Evolutionary conservation across 2,329 filamentous ascomycete genomes (phyloP).

Genomic region (Thielaviopsis ethacetica): DNA sequence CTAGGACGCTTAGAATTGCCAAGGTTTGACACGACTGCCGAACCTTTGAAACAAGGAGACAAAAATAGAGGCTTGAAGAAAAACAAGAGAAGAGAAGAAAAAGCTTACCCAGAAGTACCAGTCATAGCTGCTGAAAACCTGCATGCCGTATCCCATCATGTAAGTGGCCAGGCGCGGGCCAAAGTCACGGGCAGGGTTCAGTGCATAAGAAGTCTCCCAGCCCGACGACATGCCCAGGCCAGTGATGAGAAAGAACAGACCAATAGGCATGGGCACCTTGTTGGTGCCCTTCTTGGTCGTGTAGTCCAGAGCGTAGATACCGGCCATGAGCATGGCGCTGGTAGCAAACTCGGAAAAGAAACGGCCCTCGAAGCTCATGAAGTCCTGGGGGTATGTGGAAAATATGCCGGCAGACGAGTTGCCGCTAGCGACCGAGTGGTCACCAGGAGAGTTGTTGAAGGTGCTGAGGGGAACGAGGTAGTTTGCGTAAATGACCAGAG

Average conservation of each 20-base stretch:
- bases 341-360: constrained; percentile 61
- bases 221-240: constrained; percentile 61
- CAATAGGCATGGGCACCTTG: constrained; percentile 34
- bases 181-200: constrained; percentile 59
- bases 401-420: constrained; percentile 55
- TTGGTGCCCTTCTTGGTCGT: constrained; percentile 46
- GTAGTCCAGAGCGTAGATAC: constrained; percentile 45
- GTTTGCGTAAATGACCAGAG: constrained; percentile 44
- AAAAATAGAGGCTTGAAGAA: constrained; percentile 1
- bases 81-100: background rate
- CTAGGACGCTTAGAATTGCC: background rate
- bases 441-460: constrained; percentile 41
- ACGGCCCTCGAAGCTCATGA: constrained; percentile 49
- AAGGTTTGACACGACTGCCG: constrained; percentile 3
- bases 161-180: constrained; percentile 51
- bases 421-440: constrained; percentile 41
- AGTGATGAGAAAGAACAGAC: constrained; percentile 56
- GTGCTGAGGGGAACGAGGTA: constrained; percentile 48
- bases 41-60: constrained; percentile 4
- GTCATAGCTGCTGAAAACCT: constrained; percentile 49
- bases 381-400: constrained; percentile 54
- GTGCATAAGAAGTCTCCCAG: constrained; percentile 62
- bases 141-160: constrained; percentile 48
- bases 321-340: constrained; percentile 51
- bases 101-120: constrained; percentile 52